Evolutionary conservation across 495 filamentous ascomycete species (phyloP).

Genomic region (Glarea lozoyensis): DNA sequence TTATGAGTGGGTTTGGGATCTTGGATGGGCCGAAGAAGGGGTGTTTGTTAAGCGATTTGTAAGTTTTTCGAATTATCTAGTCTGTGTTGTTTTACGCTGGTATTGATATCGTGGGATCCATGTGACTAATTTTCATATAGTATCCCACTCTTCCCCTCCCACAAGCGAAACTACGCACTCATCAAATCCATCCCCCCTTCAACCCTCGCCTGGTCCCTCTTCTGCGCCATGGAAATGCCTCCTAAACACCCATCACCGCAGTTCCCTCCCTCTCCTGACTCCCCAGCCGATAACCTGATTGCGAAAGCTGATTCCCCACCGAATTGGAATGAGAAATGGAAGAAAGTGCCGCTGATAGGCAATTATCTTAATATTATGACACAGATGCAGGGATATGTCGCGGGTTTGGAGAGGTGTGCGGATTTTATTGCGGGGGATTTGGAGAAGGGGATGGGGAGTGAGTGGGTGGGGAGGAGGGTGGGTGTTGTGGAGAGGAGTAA

Average conservation of each 20-base stretch:
- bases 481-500: too few relatives aligned
- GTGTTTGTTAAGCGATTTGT: conserved; percentile 24
- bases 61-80: conserved; percentile 3
- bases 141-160: too few relatives aligned
- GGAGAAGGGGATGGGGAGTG: conserved; percentile 13
- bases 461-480: conserved; percentile 24
- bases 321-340: conserved; percentile 2
- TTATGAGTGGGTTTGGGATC: conserved; percentile 20
- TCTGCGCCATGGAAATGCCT: conserved; percentile 21
- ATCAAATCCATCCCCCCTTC: conserved; percentile 17
- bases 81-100: neutral
- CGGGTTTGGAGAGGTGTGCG: conserved; percentile 24
- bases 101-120: neutral
- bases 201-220: conserved; percentile 26
- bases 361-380: conserved; percentile 14
- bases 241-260: conserved; percentile 15
- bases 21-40: conserved; percentile 22
- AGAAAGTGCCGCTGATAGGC: conserved; percentile 11
- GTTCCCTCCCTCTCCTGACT: conserved; percentile 7
- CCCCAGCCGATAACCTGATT: conserved; percentile 18
- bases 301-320: conserved; percentile 4
- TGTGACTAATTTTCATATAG: too few relatives aligned
- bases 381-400: conserved; percentile 16
- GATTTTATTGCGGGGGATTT: conserved; percentile 31
- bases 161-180: conserved; percentile 21